Evolutionary conservation across 179 eudicot species (phyloP).

Genomic region (Spergularia azorica): DNA sequence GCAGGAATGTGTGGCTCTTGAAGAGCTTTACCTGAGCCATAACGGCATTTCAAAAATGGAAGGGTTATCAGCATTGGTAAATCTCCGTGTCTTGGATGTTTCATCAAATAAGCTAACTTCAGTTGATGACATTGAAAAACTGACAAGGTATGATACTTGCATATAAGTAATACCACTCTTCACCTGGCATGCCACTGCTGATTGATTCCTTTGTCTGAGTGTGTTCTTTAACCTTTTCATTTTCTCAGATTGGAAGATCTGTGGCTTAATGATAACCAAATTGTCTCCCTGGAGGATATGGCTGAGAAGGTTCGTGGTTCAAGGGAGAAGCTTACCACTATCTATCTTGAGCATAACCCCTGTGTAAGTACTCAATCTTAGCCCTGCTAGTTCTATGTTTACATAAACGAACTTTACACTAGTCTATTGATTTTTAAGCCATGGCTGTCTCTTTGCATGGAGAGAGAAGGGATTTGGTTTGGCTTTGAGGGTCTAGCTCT

Average conservation of each 20-base stretch:
- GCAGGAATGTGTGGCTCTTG: conserved; percentile 88
- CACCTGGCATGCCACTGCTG: not conserved
- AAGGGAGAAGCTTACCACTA: conserved; percentile 80
- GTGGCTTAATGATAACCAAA: conserved; percentile 98
- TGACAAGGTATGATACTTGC: conserved; percentile 52
- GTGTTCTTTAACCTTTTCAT: conserved; percentile 13
- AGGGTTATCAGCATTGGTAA: conserved; percentile 75
- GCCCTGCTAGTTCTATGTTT: not conserved
- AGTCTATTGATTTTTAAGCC: not conserved
- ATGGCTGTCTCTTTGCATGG: not conserved
- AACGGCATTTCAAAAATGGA: conserved; percentile 93
- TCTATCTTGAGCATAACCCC: conserved; percentile 96
- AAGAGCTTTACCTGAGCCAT: conserved; percentile 94
- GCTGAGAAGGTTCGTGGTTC: conserved; percentile 78
- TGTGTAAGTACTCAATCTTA: conserved; percentile 61
- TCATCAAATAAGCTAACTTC: conserved; percentile 87
- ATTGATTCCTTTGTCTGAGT: not conserved
- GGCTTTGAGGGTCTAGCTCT: not conserved
- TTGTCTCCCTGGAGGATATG: conserved; percentile 67
- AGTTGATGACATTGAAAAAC: conserved; percentile 64
- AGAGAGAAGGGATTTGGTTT: not conserved
- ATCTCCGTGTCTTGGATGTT: conserved; percentile 83
- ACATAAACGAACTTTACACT: not conserved
- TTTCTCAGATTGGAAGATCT: conserved; percentile 94
- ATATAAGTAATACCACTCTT: not conserved